Evolutionary conservation across 805 yeast species (phyloP).

Genomic region (Sporopachydermia quercuum): DNA sequence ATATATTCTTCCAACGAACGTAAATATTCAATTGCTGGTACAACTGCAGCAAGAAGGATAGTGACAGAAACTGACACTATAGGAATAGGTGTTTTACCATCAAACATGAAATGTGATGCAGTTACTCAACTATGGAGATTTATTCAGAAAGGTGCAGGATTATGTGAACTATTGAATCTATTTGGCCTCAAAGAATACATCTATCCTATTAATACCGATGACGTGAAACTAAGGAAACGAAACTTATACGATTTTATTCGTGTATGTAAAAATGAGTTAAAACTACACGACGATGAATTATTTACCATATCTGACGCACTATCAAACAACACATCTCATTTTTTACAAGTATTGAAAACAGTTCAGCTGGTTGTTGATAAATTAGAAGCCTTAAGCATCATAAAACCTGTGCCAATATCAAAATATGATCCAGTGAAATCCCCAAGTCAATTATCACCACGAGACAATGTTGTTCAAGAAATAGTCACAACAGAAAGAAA

Average conservation of each 20-base stretch:
- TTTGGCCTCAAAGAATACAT: constrained; percentile 43
- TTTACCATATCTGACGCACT: constrained; percentile 87
- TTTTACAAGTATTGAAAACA: constrained; percentile 60
- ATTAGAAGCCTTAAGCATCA: constrained; percentile 13
- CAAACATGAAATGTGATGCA: constrained; percentile 69
- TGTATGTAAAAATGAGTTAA: constrained; percentile 67
- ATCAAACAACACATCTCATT: constrained; percentile 63
- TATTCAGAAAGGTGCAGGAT: constrained; percentile 84
- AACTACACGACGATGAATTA: constrained; percentile 64
- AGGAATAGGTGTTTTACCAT: constrained; percentile 64
- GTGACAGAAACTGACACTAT: constrained; percentile 20
- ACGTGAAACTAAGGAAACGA: constrained; percentile 71
- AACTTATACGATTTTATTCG: constrained; percentile 79
- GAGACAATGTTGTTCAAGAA: constrained; percentile 30
- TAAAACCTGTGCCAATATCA: too few species aligned
- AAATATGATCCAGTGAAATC: not conserved
- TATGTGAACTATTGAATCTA: constrained; percentile 72
- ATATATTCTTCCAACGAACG: constrained; percentile 15
- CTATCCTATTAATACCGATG: constrained; percentile 59
- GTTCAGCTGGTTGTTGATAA: constrained; percentile 49
- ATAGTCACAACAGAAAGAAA: constrained; percentile 81
- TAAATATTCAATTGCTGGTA: constrained; percentile 14
- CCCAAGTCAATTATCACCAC: not conserved
- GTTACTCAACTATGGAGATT: constrained; percentile 82
- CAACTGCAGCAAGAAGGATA: constrained; percentile 12